Conservation (phyloP, 1,284 basidiomycete genomes). For the Papiliotrema laurentii region DNA sequence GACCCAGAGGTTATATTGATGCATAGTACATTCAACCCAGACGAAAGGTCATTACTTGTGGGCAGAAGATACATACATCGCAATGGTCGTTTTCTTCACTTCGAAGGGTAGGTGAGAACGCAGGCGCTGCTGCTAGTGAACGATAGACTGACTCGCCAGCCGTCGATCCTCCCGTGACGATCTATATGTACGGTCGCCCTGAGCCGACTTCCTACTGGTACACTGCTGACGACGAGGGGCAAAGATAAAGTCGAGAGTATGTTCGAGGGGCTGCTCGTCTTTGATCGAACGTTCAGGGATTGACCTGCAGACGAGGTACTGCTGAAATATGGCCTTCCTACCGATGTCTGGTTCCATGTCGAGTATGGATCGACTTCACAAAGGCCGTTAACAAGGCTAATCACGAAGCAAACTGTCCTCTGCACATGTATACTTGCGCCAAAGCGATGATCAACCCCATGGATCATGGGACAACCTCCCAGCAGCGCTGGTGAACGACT, state of each 20-base stretch:
- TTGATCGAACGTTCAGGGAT: neutral
- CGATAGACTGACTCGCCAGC: slow-evolving; percentile 23
- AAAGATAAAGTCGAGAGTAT: slow-evolving; percentile 93
- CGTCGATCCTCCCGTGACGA: slow-evolving; percentile 61
- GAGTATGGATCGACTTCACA: slow-evolving; percentile 46
- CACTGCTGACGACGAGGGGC: slow-evolving; percentile 54
- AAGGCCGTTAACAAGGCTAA: neutral
- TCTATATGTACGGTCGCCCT: slow-evolving; percentile 62
- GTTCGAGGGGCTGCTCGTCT: slow-evolving; percentile 34
- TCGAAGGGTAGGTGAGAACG: slow-evolving; percentile 48
- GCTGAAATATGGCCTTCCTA: slow-evolving; percentile 73
- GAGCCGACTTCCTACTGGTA: neutral
- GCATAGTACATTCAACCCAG: neutral
- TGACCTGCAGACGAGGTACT: slow-evolving; percentile 74
- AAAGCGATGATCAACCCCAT: slow-evolving; percentile 64
- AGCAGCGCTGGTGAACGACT: slow-evolving; percentile 70
- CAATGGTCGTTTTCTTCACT: slow-evolving; percentile 57
- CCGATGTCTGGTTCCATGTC: slow-evolving; percentile 58
- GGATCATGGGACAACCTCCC: slow-evolving; percentile 79
- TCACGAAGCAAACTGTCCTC: slow-evolving; percentile 82
- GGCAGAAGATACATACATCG: neutral
- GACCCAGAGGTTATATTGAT: too few species aligned
- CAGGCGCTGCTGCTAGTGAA: too few species aligned
- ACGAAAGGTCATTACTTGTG: neutral
- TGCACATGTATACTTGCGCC: slow-evolving; percentile 88